Evolutionary conservation across 371 early-diverging fungal species (phyloP), one percentile per base, ranked within the genome.

Genomic region (Rhizomucor pusillus): DNA sequence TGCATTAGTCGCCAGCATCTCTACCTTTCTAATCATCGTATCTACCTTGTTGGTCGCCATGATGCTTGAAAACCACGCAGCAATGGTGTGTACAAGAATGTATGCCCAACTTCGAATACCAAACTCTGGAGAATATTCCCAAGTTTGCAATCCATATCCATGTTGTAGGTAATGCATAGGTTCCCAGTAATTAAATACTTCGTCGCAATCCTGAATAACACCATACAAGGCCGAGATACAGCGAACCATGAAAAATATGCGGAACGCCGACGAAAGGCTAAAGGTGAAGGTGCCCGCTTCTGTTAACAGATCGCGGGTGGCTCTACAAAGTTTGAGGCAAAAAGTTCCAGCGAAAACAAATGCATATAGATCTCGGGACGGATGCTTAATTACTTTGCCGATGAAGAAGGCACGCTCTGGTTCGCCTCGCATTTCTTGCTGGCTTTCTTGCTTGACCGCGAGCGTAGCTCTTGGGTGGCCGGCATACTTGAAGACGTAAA

Each of bases 131-230:
- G 93, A 86, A 60, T 97, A 95, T 66, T 98, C 98, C 98, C 98
- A 98, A 2, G 98, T 97, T 68, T 95, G 90, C 54, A 93, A 73
- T 25, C 94, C 98, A 50, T 71, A 70, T 0, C 94, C 94, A 65
- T 89, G 82, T 43, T 87, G 84, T 40, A 95, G 67, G 58, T 90
- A 92, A 62, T 97, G 97, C 35, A 85, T 69, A 11, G 96, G 93
- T 65, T 98, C 98, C 93, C 93, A 97, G 68, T 91, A 98, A 77
- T 96, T 97, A 75, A 85, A 97, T 7, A 90, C 91, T 66, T 98
- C 94, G 67, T 97, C 96, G 71, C 96, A 97, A 67, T 97, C 94
- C 10, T 71, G 67, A 23, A 87, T 65, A 46, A 84, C 82, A 25
- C 84, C 79, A 52, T 69, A 86, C 0, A 85, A 59, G n/a, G 85